These are phyloP conservation scores for Talaromyces verruculosus DNA, from an alignment of 2,329 filamentous ascomycete species.

Conservation along the genomic window DNA sequence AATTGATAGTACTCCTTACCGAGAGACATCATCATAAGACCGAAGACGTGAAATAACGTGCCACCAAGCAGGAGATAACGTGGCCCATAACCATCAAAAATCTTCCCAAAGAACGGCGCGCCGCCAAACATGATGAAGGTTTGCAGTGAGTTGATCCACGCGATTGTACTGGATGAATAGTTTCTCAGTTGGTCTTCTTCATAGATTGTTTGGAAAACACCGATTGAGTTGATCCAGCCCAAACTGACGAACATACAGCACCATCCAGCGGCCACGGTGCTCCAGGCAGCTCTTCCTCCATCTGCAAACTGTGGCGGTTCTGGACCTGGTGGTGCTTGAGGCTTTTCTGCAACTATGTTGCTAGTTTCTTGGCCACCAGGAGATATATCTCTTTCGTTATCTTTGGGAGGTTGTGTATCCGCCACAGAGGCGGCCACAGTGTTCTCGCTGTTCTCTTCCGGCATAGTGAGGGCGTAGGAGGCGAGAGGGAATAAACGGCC, in stretches of 20 bases:
- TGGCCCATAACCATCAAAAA: conserved; percentile 55
- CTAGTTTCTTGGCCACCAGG: background rate
- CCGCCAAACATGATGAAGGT: conserved; percentile 53
- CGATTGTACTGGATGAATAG: conserved; percentile 48
- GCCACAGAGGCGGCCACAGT: too few relatives aligned
- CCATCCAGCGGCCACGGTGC: conserved; percentile 26
- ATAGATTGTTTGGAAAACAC: conserved; percentile 56
- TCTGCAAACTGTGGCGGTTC: conserved; percentile 23
- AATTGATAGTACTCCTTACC: conserved; percentile 54
- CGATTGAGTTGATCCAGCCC: conserved; percentile 55
- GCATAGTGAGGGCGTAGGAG: background rate
- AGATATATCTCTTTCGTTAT: background rate
- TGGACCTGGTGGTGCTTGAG: background rate
- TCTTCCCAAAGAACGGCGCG: conserved; percentile 54
- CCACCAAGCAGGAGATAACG: conserved; percentile 47
- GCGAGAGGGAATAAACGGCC: background rate
- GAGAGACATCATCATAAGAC: conserved; percentile 55
- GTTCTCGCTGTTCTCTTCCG: background rate
- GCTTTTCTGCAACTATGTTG: background rate
- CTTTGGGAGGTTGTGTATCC: background rate
- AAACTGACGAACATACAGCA: conserved; percentile 31
- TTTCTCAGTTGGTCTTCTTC: conserved; percentile 41
- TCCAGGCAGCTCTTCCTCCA: conserved; percentile 30
- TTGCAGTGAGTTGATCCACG: conserved; percentile 55
- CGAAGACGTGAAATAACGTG: conserved; percentile 49